Evolutionary conservation across 2,329 filamentous ascomycete species (phyloP), one percentile per base, ranked within the genome.

Genomic region (Fusarium globosum): DNA sequence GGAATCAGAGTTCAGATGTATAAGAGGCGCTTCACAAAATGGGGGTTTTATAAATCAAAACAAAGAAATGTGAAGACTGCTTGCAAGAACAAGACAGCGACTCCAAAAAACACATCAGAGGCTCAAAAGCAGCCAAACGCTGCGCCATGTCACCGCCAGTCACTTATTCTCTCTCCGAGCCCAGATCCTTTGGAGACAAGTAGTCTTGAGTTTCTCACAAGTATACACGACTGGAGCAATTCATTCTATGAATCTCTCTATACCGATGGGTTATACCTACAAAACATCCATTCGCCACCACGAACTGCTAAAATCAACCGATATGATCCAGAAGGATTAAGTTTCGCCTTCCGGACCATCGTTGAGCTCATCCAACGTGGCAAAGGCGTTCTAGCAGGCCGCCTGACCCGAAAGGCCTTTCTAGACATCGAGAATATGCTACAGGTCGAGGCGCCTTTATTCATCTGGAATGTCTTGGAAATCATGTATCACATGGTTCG

Each of bases 401-500:
- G 69, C 2, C 20, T 71, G 12, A 67, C 66, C 3, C 41, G 69
- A 2, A 71, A 59, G 6, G 56, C 67, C 4, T 71, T 71, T 16
- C 46, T 71, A 4, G 56, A 71, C 4, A 23, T 71, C 1, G 69
- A 71, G 12, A 33, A 68, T 0, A 66, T 71, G 57, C 38, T 71
- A 0, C 42, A 71, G 1, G 33, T 59, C 9, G 69, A 71, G 8
- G 67, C 56, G 10, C 69, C 69, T 15, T 20, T 71, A 12, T 71
- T 71, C 21, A 71, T 71, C 4, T 71, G 69, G 69, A 71, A 71
- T 18, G 38, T 71, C 4, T 7, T 71, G 16, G 69, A 71, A 49
- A 66, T 71, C 10, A 49, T 71, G 33, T 46, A 67, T 39, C 48
- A 45, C 26, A 62, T 71, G 45, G 68, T 58, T 6, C 56, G 39